A percentile compares a stretch with the other conserved stretches of the same genome.
Conservation (phyloP, 2,329 filamentous ascomycete species). For the Colletotrichum noveboracense region DNA sequence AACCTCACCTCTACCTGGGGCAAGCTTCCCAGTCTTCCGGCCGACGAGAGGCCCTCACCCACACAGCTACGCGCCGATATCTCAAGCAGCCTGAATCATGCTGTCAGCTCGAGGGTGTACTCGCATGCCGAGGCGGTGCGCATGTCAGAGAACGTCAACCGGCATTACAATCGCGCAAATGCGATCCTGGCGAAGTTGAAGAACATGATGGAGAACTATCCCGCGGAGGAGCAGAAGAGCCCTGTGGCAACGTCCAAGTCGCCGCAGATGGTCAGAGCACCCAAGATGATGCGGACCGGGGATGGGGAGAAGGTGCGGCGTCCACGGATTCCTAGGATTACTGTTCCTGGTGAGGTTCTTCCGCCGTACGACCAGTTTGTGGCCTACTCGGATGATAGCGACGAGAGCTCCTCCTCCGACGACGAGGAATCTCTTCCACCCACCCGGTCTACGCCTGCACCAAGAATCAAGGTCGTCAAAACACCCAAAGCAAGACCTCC, state of each 20-base stretch:
- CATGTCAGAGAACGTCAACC: slow-evolving; percentile 67
- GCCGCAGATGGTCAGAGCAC: slow-evolving; percentile 53
- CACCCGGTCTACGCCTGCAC: slow-evolving; percentile 35
- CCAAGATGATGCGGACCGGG: slow-evolving; percentile 52
- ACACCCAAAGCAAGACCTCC: slow-evolving; percentile 28
- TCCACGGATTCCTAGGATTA: slow-evolving; percentile 61
- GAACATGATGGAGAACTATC: slow-evolving; percentile 65
- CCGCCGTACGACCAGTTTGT: slow-evolving; percentile 71
- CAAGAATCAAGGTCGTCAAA: slow-evolving; percentile 58
- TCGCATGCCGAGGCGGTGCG: slow-evolving; percentile 67
- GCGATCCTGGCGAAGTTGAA: slow-evolving; percentile 63
- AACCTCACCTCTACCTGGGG: slow-evolving; percentile 63
- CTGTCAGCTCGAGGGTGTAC: slow-evolving; percentile 61
- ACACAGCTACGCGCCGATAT: slow-evolving; percentile 63
- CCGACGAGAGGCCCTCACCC: slow-evolving; percentile 52
- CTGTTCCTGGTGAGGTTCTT: slow-evolving; percentile 69
- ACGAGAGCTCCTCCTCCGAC: slow-evolving; percentile 58
- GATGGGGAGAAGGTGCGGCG: slow-evolving; percentile 51
- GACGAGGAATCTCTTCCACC: slow-evolving; percentile 25
- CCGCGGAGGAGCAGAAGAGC: slow-evolving; percentile 57
- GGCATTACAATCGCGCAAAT: slow-evolving; percentile 66
- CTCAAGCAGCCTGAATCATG: slow-evolving; percentile 60
- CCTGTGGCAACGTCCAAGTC: slow-evolving; percentile 56
- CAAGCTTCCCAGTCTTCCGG: slow-evolving; percentile 53
- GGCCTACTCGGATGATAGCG: slow-evolving; percentile 57